These are phyloP conservation scores for Akanthomyces dipterigenus DNA, from an alignment of 2,329 filamentous ascomycete genomes.

Conservation along the genomic window DNA sequence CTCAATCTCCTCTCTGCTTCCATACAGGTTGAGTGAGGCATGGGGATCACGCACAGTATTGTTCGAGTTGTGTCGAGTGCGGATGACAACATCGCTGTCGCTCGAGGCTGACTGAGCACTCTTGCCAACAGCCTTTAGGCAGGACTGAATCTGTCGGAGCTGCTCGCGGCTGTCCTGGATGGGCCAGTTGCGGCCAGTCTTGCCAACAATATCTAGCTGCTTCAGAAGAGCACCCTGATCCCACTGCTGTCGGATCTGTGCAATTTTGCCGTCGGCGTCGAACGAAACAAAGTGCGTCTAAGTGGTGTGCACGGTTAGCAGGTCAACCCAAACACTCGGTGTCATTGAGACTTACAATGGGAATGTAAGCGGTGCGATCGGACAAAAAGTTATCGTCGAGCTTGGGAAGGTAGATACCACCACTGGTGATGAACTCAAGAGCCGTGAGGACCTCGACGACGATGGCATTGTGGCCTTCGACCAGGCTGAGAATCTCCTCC, in stretches of 20 bases:
- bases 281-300: slow-evolving; percentile 88
- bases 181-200: slow-evolving; percentile 87
- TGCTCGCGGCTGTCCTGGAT: slow-evolving; percentile 85
- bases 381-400: slow-evolving; percentile 92
- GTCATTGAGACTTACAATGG: slow-evolving; percentile 59
- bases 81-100: slow-evolving; percentile 32
- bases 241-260: slow-evolving; percentile 86
- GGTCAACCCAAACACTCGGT: not conserved
- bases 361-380: slow-evolving; percentile 70
- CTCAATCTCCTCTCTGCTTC: slow-evolving; percentile 57
- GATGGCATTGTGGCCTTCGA: slow-evolving; percentile 65
- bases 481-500: slow-evolving; percentile 64
- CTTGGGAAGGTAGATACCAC: slow-evolving; percentile 79
- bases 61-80: slow-evolving; percentile 45
- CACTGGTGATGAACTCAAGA: slow-evolving; percentile 73
- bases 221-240: slow-evolving; percentile 91
- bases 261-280: slow-evolving; percentile 68
- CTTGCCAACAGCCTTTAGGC: slow-evolving; percentile 43
- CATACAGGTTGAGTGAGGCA: slow-evolving; percentile 68
- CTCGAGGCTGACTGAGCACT: slow-evolving; percentile 24
- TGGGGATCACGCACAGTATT: slow-evolving; percentile 57
- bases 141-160: slow-evolving; percentile 63
- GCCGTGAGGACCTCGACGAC: slow-evolving; percentile 81
- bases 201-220: slow-evolving; percentile 88
- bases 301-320: not conserved